Conservation (phyloP, 768 basidiomycete genomes). For the Xanthoconium purpureum region DNA sequence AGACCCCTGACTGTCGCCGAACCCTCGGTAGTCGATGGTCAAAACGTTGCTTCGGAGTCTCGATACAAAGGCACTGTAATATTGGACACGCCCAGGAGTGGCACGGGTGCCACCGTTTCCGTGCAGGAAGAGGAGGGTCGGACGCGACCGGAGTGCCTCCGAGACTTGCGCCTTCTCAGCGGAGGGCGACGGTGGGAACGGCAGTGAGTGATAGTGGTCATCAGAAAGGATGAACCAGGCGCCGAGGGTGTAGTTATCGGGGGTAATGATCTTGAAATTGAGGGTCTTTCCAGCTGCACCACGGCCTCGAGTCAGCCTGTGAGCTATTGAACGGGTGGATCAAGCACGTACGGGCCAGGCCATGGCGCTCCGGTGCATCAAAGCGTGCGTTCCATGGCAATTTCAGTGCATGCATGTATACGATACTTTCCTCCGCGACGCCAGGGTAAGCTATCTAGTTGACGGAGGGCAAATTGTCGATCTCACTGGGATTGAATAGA, state of each 20-base stretch:
- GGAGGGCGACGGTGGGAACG: constrained; percentile 36
- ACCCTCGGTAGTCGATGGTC: constrained; percentile 89
- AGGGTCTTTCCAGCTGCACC: constrained; percentile 68
- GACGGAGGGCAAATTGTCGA: constrained; percentile 13
- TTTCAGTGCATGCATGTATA: constrained; percentile 67
- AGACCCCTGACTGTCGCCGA: constrained; percentile 76
- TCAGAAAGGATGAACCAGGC: constrained; percentile 85
- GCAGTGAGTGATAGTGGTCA: constrained; percentile 51
- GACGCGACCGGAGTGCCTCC: constrained; percentile 52
- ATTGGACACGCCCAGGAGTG: constrained; percentile 57
- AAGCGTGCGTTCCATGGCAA: constrained; percentile 64
- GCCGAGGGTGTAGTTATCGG: constrained; percentile 78
- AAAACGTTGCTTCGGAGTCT: constrained; percentile 73
- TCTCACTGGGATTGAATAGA: constrained; percentile 64
- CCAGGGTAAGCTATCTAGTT: constrained; percentile 16
- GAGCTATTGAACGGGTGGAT: neutral
- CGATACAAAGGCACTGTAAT: constrained; percentile 64
- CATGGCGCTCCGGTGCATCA: constrained; percentile 70
- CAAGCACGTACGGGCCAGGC: constrained; percentile 67
- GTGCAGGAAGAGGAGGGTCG: constrained; percentile 89
- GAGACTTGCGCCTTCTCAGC: constrained; percentile 43
- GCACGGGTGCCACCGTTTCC: constrained; percentile 87
- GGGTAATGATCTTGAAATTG: constrained; percentile 66
- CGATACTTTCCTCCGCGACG: constrained; percentile 35
- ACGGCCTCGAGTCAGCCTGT: neutral